Evolutionary conservation across 2,329 filamentous ascomycete genomes (phyloP), one percentile per base, ranked within the genome.

Genomic region (Monosporascus sp.): DNA sequence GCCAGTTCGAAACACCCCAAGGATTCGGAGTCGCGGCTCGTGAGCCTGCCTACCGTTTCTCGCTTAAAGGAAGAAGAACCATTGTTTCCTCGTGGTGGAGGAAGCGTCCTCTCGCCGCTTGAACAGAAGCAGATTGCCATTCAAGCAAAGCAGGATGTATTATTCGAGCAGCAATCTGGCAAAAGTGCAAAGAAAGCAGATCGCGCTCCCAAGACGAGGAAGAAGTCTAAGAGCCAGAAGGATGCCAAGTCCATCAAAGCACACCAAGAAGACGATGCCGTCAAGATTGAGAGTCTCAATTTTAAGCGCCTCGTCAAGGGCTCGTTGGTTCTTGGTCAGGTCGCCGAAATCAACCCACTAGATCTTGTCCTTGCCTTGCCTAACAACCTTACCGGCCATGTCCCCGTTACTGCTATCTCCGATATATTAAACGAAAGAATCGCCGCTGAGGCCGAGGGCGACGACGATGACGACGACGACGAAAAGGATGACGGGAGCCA

Each of bases 61-160:
- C 66, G 75, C 11, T 67, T 82, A 49, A 84, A 80, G 69, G 87
- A 94, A 60, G 94, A 97, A 60, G 94, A 97, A 67, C 86, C 86
- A 36, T 79, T 93, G 45, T 99, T 99, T 65, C 93, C 94, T 61
- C 85, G 94, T 78, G 94, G 94, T 52, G 95, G 94, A 44, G 93
- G 85, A 50, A 95, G 90, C 67, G 80, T 96, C 50, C 76, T 99
- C 67, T 97, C 94, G 2, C 92, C 94, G 20, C 77, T 99, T 50
- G 94, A 99, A 70, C 89, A 95, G 68, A 97, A 96, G 74, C 90
- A 97, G 72, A 97, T 99, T 58, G 88, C 94, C 65, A 87, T 95
- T 54, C 88, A 97, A 72, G 94, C 94, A 46, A 94, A 89, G 67
- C 86, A 88, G 63, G 94, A 99, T 76, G 94, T 92, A 41, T 76